Percentiles rank a stretch among this genome's conserved stretches.
Evolutionary conservation across 2,329 filamentous ascomycete genomes (phyloP).

Genomic region (Pseudopyricularia cyperi): DNA sequence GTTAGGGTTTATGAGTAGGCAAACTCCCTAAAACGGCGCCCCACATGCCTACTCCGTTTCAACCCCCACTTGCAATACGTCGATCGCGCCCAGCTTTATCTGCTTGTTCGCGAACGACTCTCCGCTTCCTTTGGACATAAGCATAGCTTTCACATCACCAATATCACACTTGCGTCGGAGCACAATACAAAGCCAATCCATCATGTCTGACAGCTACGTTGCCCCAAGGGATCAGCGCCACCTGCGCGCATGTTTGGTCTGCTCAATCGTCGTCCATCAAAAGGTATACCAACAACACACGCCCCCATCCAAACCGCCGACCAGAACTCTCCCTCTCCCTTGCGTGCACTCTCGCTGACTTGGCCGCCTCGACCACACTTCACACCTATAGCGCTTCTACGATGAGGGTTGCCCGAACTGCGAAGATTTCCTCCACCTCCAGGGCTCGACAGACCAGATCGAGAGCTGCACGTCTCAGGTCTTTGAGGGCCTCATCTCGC

Average conservation of each 20-base stretch:
- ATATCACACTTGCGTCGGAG: neutral
- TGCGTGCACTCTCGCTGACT: neutral
- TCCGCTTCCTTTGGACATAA: no score
- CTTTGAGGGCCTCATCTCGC: constrained; percentile 81
- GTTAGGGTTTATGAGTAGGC: no score
- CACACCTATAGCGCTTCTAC: constrained; percentile 56
- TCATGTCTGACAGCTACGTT: constrained; percentile 49
- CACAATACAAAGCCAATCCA: neutral
- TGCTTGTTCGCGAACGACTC: no score
- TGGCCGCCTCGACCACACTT: neutral
- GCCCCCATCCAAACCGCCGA: neutral
- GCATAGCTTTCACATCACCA: no score
- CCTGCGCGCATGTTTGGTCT: constrained; percentile 96
- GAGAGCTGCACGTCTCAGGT: constrained; percentile 91
- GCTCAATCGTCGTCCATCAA: constrained; percentile 81
- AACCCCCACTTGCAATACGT: no score
- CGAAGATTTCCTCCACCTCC: constrained; percentile 79
- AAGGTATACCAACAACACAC: constrained; percentile 30
- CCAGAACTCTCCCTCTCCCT: neutral
- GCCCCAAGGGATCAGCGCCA: constrained; percentile 66
- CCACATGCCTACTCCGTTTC: no score
- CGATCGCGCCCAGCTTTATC: no score
- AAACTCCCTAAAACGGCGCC: no score
- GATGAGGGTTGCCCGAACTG: constrained; percentile 91
- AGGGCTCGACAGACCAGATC: constrained; percentile 66